Evolutionary conservation across 371 early-diverging fungal species (phyloP).

Genomic region (Mortierella sp.): DNA sequence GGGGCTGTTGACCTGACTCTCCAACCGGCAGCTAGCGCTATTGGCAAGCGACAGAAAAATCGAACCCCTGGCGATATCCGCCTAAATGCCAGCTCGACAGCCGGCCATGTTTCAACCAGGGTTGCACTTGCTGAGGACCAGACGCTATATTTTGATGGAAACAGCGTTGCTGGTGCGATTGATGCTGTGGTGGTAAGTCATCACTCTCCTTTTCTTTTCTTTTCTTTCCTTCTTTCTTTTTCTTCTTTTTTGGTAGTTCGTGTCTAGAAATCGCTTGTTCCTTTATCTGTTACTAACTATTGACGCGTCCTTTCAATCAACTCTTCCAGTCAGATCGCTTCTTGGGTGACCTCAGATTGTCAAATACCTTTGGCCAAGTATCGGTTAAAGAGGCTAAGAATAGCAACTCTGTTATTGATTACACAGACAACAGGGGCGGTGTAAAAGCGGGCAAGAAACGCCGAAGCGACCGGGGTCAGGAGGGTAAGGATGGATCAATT

Average conservation of each 20-base stretch:
- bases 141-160: conserved; percentile 7
- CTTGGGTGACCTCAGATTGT: conserved; percentile 22
- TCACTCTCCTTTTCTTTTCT: too few species aligned
- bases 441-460: conserved; percentile 29
- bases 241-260: too few species aligned
- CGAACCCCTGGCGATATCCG: conserved; percentile 16
- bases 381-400: conserved; percentile 10
- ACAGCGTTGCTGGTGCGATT: conserved; percentile 9
- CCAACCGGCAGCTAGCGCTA: background rate
- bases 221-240: too few species aligned
- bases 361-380: conserved; percentile 10
- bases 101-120: conserved; percentile 1
- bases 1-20: conserved; percentile 5
- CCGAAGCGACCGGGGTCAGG: background rate
- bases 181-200: conserved; percentile 18
- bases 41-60: background rate
- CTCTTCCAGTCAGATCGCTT: conserved; percentile 30
- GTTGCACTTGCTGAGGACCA: conserved; percentile 18
- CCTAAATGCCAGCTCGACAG: conserved; percentile 4
- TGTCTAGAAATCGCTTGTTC: background rate
- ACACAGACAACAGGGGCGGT: conserved; percentile 11
- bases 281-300: background rate
- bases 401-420: conserved; percentile 25
- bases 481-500: too few species aligned
- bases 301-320: background rate